phyloP scores from a whole-genome alignment of 2,329 filamentous ascomycete species.

The Lasiodiplodia theobromae region DNA sequence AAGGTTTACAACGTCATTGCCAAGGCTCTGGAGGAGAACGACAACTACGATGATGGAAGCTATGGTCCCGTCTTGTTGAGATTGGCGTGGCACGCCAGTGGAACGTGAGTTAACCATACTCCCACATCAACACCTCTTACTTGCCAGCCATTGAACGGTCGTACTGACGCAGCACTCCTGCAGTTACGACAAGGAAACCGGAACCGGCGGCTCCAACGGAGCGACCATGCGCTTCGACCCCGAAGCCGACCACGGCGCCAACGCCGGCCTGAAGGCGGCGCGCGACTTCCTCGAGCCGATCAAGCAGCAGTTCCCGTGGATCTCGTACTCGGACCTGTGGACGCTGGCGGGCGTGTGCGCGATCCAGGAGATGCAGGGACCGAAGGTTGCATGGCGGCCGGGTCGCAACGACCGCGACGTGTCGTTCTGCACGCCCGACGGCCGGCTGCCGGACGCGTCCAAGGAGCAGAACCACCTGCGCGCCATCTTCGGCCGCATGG shows the following conservation, averaged over 20 bases:
- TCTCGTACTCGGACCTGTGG: constrained; percentile 96
- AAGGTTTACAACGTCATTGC: constrained; percentile 92
- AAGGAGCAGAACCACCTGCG: constrained; percentile 84
- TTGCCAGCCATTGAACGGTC: background rate
- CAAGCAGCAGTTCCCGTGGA: constrained; percentile 93
- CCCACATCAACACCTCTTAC: background rate
- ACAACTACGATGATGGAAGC: constrained; percentile 95
- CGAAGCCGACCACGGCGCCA: constrained; percentile 89
- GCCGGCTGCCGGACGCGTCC: constrained; percentile 82
- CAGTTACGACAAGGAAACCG: constrained; percentile 80
- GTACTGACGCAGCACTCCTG: constrained; percentile 32
- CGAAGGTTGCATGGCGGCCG: constrained; percentile 84
- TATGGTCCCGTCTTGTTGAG: constrained; percentile 91
- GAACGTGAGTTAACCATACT: constrained; percentile 63
- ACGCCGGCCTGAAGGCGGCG: constrained; percentile 84
- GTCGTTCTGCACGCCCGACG: constrained; percentile 88
- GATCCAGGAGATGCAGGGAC: constrained; percentile 95
- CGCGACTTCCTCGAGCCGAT: constrained; percentile 93
- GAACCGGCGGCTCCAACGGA: constrained; percentile 92
- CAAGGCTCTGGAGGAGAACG: constrained; percentile 79
- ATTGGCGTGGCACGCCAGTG: constrained; percentile 92
- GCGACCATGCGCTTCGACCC: constrained; percentile 96
- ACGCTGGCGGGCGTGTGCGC: constrained; percentile 85
- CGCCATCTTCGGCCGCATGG: constrained; percentile 95
- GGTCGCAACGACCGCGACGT: constrained; percentile 82